Base-by-base conservation (phyloP, 2,329 filamentous ascomycete genomes). In the Epichloe scottii region DNA sequence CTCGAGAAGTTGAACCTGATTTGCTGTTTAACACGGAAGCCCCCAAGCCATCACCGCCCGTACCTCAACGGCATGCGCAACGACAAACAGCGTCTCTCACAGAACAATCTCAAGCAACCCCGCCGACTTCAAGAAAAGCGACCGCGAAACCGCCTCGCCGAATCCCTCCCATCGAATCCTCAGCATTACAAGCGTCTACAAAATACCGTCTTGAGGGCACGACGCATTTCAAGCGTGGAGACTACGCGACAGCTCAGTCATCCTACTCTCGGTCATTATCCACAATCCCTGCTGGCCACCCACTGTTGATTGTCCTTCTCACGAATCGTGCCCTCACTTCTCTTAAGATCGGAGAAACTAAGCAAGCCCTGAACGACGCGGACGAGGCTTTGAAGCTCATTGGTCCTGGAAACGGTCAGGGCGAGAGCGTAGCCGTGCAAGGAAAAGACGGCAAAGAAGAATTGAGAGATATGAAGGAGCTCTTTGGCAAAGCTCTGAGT, bases 401-500 rank as follows among this genome's bases (percentile, higher is more conserved):
- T 54, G 93, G 93, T 0, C 74, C 82, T 0, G 78, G 80, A 2
- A 84, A 81, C 55, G 93, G 93, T 4, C 84, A 89, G 57, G 82
- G 81, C 17, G 93, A 98, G 68, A 79, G 72, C 6, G 88, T 98
- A 42, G 76, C 84, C 19, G 72, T 95, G 0, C 76, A 74, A 23
- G 76, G 74, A 21, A 71, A 72, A 5, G 77, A 77, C 51, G 70
- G 72, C n/a, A 69, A 70, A 40, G 77, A 82, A 35, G 76, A 84
- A 51, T 71, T 72, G 19, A 93, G 94, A 58, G 85, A 91, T 46
- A 95, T 98, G 87, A 85, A 81, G 56, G 90, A 95, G 17, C 87
- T 95, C 55, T 97, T 86, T 62, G 90, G 89, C 49, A 98, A 97
- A 67, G 91, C 91, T 0, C 71, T 97, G 33, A 91, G 87, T 70